phyloP scores from a whole-genome alignment of 2,329 filamentous ascomycete genomes.

The Aphanocladium album region DNA sequence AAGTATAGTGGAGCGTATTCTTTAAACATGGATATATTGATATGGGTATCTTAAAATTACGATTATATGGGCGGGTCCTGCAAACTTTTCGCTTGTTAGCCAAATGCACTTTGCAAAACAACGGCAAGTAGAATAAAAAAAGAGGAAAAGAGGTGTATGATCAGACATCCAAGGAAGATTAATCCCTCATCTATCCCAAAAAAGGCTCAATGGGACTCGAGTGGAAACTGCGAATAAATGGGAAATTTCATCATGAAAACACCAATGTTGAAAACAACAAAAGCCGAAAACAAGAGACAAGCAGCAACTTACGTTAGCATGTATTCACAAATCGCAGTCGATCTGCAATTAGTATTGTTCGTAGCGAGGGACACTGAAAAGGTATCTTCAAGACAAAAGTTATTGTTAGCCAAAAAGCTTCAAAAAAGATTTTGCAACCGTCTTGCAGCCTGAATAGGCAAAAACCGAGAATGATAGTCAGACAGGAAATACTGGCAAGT shows the following conservation, averaged over 20 bases:
- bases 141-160: conserved; percentile 24
- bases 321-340: neutral
- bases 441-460: conserved; percentile 11
- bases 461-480: conserved; percentile 41
- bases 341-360: neutral
- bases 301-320: conserved; percentile 13
- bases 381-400: neutral
- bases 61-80: conserved; percentile 5
- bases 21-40: neutral
- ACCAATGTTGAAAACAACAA: conserved; percentile 9
- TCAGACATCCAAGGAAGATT: conserved; percentile 77
- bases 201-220: conserved; percentile 67
- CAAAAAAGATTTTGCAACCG: conserved; percentile 5
- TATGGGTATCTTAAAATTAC: neutral
- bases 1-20: neutral
- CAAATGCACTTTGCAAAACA: conserved; percentile 8
- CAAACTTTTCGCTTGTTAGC: conserved; percentile 22
- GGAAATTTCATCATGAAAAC: conserved; percentile 65
- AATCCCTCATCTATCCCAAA: conserved; percentile 63
- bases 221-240: conserved; percentile 86
- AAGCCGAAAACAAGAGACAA: conserved; percentile 15
- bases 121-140: conserved; percentile 6
- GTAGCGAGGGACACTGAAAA: neutral
- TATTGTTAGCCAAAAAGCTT: neutral
- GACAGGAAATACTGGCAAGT: conserved; percentile 88